phyloP scores from a whole-genome alignment of 176 grass and related monocot genomes.

The Elaeis guineensis region DNA sequence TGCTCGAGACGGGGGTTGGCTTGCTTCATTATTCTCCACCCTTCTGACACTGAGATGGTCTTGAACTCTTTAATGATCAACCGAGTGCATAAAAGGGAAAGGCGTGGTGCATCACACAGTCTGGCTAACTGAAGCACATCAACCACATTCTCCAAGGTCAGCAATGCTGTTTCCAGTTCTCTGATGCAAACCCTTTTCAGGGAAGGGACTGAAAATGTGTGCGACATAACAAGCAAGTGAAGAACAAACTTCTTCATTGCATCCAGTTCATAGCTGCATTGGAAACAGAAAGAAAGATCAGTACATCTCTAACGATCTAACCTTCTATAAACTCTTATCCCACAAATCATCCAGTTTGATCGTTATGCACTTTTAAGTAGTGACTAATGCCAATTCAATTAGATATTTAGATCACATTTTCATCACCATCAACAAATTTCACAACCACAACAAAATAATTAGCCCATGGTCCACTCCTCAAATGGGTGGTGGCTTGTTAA shows the following conservation, averaged over 20 bases:
- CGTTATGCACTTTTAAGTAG: too few species aligned
- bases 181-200: slow-evolving; percentile 31
- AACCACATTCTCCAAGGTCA: slow-evolving; percentile 28
- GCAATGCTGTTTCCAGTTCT: slow-evolving; percentile 12
- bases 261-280: slow-evolving; percentile 32
- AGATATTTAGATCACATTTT: too few species aligned
- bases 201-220: slow-evolving; percentile 20
- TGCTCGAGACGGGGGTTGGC: slow-evolving; percentile 13
- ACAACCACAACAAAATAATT: too few species aligned
- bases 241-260: slow-evolving; percentile 23
- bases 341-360: too few species aligned
- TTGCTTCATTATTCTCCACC: slow-evolving; percentile 33
- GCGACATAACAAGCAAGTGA: slow-evolving; percentile 28
- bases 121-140: slow-evolving; percentile 37
- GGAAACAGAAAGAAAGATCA: neutral
- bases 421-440: too few species aligned
- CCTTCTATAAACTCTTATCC: too few species aligned
- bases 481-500: too few species aligned
- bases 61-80: slow-evolving; percentile 30
- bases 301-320: too few species aligned
- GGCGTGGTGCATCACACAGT: slow-evolving; percentile 21
- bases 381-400: too few species aligned
- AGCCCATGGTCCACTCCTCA: too few species aligned
- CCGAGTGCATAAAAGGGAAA: slow-evolving; percentile 23
- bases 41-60: slow-evolving; percentile 26